These are phyloP conservation scores for Malassezia globosa DNA, from an alignment of 1,284 basidiomycete species.

Conservation along the genomic window DNA sequence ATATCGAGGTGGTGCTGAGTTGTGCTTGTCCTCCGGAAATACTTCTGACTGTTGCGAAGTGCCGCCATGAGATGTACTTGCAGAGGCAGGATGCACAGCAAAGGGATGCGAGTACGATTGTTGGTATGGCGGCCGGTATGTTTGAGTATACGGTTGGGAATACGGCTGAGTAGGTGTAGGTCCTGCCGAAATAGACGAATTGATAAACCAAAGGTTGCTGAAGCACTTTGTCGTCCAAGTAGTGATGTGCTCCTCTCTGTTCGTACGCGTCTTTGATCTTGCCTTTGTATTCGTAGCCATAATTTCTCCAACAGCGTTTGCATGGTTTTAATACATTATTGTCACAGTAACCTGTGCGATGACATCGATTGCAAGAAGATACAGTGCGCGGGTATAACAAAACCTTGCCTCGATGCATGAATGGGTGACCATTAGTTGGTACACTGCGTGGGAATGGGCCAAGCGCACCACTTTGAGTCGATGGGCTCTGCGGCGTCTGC, in stretches of 20 bases:
- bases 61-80: too few species aligned
- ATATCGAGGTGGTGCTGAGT: slow-evolving; percentile 11
- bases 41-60: neutral
- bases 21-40: slow-evolving; percentile 10
- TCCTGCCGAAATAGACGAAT: neutral
- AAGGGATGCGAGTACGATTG: too few species aligned
- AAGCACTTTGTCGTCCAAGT: neutral
- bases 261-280: slow-evolving; percentile 10
- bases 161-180: neutral
- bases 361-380: slow-evolving; percentile 11
- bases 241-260: neutral
- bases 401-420: slow-evolving; percentile 12
- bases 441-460: neutral
- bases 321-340: slow-evolving; percentile 8
- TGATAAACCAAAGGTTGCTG: neutral
- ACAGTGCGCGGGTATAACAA: slow-evolving; percentile 12
- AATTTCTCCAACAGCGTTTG: slow-evolving; percentile 15
- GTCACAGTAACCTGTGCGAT: slow-evolving; percentile 16
- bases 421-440: slow-evolving; percentile 7
- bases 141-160: neutral
- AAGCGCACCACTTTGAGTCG: neutral
- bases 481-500: neutral
- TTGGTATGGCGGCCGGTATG: too few species aligned
- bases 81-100: neutral
- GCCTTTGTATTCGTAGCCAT: slow-evolving; percentile 9